These are phyloP conservation scores for Zalaria sp. DNA, from an alignment of 2,329 filamentous ascomycete species.

Conservation along the genomic window DNA sequence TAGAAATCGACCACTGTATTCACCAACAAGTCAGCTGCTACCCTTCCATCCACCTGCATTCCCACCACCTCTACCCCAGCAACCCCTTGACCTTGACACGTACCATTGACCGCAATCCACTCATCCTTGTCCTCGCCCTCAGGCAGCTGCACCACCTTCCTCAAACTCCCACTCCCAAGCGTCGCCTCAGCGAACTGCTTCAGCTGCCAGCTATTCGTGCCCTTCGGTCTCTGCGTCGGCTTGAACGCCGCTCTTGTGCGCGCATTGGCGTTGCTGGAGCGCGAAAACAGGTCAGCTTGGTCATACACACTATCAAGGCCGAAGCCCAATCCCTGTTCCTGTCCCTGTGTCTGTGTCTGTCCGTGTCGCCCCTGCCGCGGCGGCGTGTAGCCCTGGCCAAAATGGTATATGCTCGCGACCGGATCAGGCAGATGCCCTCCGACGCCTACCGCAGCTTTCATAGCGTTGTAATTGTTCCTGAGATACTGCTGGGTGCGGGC, in stretches of 20 bases:
- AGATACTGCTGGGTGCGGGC: too few species aligned
- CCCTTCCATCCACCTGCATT: neutral
- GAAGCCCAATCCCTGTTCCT: slow-evolving; percentile 9
- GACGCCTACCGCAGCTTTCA: too few species aligned
- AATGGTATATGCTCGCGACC: too few species aligned
- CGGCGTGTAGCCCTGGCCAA: too few species aligned
- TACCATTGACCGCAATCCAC: slow-evolving; percentile 96
- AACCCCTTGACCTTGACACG: slow-evolving; percentile 13
- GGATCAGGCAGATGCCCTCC: too few species aligned
- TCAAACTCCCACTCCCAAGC: slow-evolving; percentile 80
- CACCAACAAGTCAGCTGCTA: too few species aligned
- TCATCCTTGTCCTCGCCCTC: slow-evolving; percentile 97
- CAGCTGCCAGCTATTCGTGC: slow-evolving; percentile 82
- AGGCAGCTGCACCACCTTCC: slow-evolving; percentile 91
- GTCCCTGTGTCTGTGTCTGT: too few species aligned
- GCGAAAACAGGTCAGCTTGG: slow-evolving; percentile 23
- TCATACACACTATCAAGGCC: slow-evolving; percentile 10
- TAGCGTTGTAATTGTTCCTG: too few species aligned
- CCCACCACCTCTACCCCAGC: neutral
- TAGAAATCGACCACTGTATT: slow-evolving; percentile 91
- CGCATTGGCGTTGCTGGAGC: slow-evolving; percentile 31
- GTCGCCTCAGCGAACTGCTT: slow-evolving; percentile 98
- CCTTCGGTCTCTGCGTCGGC: slow-evolving; percentile 69
- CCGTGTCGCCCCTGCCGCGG: too few species aligned
- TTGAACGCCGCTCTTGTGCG: slow-evolving; percentile 85